Evolutionary conservation across 1,139 yeast genomes (phyloP).

Genomic region (Pichia sp.): DNA sequence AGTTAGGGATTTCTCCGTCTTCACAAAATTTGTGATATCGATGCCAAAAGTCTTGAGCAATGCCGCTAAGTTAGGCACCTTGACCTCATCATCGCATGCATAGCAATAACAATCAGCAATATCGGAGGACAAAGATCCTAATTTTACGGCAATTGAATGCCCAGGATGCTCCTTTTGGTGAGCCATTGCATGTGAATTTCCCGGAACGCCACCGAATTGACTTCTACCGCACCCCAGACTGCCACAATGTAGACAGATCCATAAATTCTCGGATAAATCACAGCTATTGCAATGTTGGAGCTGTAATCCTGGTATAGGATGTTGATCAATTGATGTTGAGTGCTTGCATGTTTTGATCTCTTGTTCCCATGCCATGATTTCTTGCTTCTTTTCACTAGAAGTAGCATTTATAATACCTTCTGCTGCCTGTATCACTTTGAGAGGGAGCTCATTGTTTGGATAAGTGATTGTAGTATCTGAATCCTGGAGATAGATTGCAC

Average conservation of each 20-base stretch:
- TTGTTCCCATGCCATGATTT: conserved; percentile 87
- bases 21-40: conserved; percentile 46
- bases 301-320: conserved; percentile 27
- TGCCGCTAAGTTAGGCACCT: conserved; percentile 52
- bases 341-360: conserved; percentile 79
- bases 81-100: conserved; percentile 79
- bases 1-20: conserved; percentile 79
- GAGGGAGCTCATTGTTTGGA: conserved; percentile 18
- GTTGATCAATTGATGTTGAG: conserved; percentile 45
- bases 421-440: conserved; percentile 27
- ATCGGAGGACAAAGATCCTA: conserved; percentile 78
- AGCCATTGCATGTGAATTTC: conserved; percentile 80
- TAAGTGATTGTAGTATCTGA: conserved; percentile 24
- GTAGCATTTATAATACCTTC: conserved; percentile 52
- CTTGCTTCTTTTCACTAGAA: conserved; percentile 61
- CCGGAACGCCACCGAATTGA: conserved; percentile 89
- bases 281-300: conserved; percentile 55
- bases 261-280: conserved; percentile 67
- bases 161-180: conserved; percentile 48
- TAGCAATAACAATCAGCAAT: conserved; percentile 83
- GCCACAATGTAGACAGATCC: conserved; percentile 93
- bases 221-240: conserved; percentile 86
- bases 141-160: conserved; percentile 82
- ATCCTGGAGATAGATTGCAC: conserved; percentile 38
- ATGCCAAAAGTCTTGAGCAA: conserved; percentile 61